phyloP scores from a whole-genome alignment of 768 basidiomycete genomes.

The Tricholoma matsutake region DNA sequence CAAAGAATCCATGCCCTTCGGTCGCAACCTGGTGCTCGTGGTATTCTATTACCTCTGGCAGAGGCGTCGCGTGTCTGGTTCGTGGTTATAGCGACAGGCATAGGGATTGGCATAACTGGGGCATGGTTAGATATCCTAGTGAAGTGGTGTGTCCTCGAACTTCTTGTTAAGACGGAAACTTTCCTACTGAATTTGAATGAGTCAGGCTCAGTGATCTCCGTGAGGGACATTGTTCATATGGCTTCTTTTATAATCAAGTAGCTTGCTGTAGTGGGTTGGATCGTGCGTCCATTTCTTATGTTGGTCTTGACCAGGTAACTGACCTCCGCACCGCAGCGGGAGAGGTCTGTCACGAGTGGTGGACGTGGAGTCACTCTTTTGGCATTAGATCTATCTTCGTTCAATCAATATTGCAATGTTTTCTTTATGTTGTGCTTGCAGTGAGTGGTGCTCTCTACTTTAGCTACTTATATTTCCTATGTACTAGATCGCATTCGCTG shows the following conservation, averaged over 20 bases:
- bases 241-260: slow-evolving; percentile 70
- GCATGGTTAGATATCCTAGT: slow-evolving; percentile 74
- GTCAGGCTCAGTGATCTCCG: slow-evolving; percentile 65
- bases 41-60: slow-evolving; percentile 49
- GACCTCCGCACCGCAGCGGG: slow-evolving; percentile 43
- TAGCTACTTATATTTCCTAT: background rate
- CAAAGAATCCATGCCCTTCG: slow-evolving; percentile 48
- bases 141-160: slow-evolving; percentile 50
- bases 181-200: background rate
- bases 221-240: slow-evolving; percentile 64
- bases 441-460: slow-evolving; percentile 36
- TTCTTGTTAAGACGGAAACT: background rate
- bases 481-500: slow-evolving; percentile 55
- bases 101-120: slow-evolving; percentile 65
- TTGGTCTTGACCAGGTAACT: background rate
- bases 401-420: slow-evolving; percentile 61
- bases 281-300: slow-evolving; percentile 35
- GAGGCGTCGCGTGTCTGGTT: slow-evolving; percentile 65
- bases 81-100: slow-evolving; percentile 61
- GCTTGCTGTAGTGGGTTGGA: slow-evolving; percentile 69
- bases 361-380: slow-evolving; percentile 63
- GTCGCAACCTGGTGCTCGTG: slow-evolving; percentile 52
- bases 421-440: slow-evolving; percentile 61
- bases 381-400: slow-evolving; percentile 51
- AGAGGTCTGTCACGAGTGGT: slow-evolving; percentile 64